Conservation (phyloP, 2,329 filamentous ascomycete genomes). For the Diaporthe caulivora region DNA sequence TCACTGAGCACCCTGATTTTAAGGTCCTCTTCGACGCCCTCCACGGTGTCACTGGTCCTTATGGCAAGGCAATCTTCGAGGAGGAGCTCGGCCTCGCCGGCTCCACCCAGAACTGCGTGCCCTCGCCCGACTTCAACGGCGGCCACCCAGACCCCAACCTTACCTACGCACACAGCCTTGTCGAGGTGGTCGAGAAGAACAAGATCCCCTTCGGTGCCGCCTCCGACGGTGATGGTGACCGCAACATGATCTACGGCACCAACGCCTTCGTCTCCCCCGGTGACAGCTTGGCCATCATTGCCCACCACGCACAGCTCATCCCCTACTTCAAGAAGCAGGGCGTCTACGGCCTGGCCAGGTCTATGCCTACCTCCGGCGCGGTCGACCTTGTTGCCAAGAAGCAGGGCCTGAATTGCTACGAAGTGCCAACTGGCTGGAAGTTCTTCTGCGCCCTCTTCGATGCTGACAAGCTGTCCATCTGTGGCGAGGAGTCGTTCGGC, state of each 20-base stretch:
- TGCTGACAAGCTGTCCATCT: constrained; percentile 96
- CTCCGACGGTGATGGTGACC: constrained; percentile 96
- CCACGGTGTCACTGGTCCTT: constrained; percentile 94
- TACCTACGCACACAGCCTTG: constrained; percentile 94
- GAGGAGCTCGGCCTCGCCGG: constrained; percentile 85
- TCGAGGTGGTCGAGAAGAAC: constrained; percentile 92
- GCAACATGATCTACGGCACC: constrained; percentile 99
- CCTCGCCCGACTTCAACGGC: constrained; percentile 94
- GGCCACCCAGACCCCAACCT: constrained; percentile 98
- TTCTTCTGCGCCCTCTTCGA: constrained; percentile 98
- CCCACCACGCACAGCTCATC: constrained; percentile 95
- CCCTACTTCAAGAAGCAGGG: constrained; percentile 99
- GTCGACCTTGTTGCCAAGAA: constrained; percentile 97
- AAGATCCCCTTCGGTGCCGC: constrained; percentile 96
- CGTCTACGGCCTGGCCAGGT: constrained; percentile 93
- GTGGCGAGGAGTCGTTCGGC: constrained; percentile 97
- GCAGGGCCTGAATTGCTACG: constrained; percentile 91
- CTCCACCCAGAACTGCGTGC: constrained; percentile 89
- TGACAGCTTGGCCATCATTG: constrained; percentile 97
- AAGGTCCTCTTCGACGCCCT: constrained; percentile 97
- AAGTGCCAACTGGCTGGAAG: constrained; percentile 99
- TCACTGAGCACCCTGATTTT: constrained; percentile 88
- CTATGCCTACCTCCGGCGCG: constrained; percentile 96
- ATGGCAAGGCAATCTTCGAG: constrained; percentile 95
- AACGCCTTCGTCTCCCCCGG: constrained; percentile 97